Evolutionary conservation across 2,329 filamentous ascomycete genomes (phyloP), one percentile per base, ranked within the genome.

Genomic region (Shiraia sp.): DNA sequence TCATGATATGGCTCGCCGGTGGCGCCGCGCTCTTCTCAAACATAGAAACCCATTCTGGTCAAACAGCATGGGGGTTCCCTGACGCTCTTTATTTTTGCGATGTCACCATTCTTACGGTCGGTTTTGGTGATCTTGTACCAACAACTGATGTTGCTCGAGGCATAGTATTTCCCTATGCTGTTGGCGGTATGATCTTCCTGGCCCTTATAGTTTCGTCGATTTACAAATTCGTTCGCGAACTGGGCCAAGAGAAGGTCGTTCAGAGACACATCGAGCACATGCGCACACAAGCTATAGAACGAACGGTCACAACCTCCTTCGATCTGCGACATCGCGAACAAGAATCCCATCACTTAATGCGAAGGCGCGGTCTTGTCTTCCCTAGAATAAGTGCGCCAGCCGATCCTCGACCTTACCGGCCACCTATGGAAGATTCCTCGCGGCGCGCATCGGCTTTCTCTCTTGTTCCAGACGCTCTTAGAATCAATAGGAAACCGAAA

Each of bases 131-230:
- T 55, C 72, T 85, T n/a, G 73, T 75, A n/a, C 71, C 81, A 0
- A 69, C 68, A 0, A 80, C 75, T 6, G 59, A 78, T 12, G 69
- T 87, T 0, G 83, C 82, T 1, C 79, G 86, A 28, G 86, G 83
- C 1, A 75, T 96, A 2, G 74, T 96, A 22, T 85, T 96, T 37
- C 91, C 91, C 0, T 96, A 88, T 55, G 85, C 90, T 0, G 81
- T 95, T 0, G 76, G 90, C 6, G 91, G 91, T 2, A 86, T 93
- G 42, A 87, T 95, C 46, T 91, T 87, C 54, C 77, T 95, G 1
- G 90, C 88, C 81, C 75, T 96, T 16, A 86, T 95, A 40, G 85
- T 96, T 16, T 84, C 83, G 14, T 90, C 86, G 27, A 89, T 95
- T 48, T 81, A 88, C 24, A 87, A 76, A 30, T 85, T 86, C 45